These are phyloP conservation scores for Pisolithus thermaeus DNA, from an alignment of 1,284 basidiomycete species.

Conservation along the genomic window DNA sequence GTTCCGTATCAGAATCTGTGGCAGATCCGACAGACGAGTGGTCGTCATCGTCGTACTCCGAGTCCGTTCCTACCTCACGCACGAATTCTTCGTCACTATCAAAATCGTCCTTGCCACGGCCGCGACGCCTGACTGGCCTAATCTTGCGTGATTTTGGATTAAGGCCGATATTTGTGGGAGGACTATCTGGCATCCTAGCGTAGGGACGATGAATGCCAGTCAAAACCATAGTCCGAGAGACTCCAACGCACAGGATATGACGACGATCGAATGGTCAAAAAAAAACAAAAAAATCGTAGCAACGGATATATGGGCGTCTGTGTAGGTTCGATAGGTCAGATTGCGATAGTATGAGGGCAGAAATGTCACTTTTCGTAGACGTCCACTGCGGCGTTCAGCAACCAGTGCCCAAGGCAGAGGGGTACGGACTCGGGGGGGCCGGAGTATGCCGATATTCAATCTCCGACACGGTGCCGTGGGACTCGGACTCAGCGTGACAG, in stretches of 20 bases:
- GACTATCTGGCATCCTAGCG: conserved; percentile 38
- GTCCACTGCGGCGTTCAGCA: conserved; percentile 9
- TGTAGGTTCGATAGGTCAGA: too few species aligned
- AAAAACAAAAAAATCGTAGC: too few species aligned
- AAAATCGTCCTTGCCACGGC: conserved; percentile 47
- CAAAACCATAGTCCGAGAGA: too few species aligned
- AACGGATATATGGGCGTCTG: too few species aligned
- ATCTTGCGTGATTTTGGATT: conserved; percentile 28
- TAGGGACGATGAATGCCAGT: neutral
- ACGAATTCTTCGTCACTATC: conserved; percentile 72
- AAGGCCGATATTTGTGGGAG: conserved; percentile 26
- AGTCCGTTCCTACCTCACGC: conserved; percentile 62
- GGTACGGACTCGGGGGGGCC: conserved; percentile 6
- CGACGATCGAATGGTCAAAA: too few species aligned
- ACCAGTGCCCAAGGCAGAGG: conserved; percentile 26
- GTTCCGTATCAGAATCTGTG: conserved; percentile 63
- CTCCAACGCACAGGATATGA: too few species aligned
- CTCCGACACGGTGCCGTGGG: conserved; percentile 18
- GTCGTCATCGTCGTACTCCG: conserved; percentile 51
- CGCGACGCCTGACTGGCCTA: conserved; percentile 41
- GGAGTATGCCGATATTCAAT: conserved; percentile 21
- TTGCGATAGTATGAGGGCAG: too few species aligned
- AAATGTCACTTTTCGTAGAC: neutral
- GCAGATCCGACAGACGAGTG: conserved; percentile 53
- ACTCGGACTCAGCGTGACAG: conserved; percentile 5